These are phyloP conservation scores for Lotmaria passim DNA, from an alignment of 208 protist genomes.

Conservation along the genomic window DNA sequence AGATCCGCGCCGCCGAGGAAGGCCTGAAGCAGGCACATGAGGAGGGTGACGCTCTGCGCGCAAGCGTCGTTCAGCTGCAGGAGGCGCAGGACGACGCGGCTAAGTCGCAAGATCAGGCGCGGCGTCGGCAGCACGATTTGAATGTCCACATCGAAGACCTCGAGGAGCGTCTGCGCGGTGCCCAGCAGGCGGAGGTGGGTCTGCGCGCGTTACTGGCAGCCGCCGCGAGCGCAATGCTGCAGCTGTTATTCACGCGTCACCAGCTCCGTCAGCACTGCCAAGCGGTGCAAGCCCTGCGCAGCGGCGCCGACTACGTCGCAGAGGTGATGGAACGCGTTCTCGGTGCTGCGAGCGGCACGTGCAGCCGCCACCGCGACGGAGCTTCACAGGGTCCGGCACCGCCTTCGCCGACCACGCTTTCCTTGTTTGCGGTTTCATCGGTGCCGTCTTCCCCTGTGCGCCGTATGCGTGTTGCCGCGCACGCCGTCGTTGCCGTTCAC, in stretches of 20 bases:
- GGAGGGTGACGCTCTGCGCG: conserved; percentile 2
- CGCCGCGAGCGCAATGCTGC: conserved; percentile 2
- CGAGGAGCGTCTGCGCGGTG: conserved; percentile 7
- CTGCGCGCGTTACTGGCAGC: conserved; percentile 19
- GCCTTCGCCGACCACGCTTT: not conserved
- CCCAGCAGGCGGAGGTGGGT: conserved; percentile 5
- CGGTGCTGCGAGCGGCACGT: not conserved
- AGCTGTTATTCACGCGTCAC: conserved; percentile 1
- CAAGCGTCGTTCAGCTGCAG: conserved; percentile 1
- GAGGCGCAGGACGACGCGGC: conserved; percentile 5
- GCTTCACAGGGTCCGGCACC: not conserved
- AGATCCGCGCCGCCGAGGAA: not conserved
- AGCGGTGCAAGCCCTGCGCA: not conserved
- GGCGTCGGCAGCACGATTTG: conserved; percentile 21
- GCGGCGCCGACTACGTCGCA: not conserved
- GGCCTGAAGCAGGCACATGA: conserved; percentile 2
- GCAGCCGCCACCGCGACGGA: not conserved
- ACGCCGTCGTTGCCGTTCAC: not conserved
- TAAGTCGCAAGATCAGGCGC: not conserved
- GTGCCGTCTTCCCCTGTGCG: no score
- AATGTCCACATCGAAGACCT: conserved; percentile 30
- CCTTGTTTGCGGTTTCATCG: not conserved
- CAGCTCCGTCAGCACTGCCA: conserved; percentile 16
- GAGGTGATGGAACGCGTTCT: conserved; percentile 3
- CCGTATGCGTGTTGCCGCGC: not conserved